Percentiles rank a stretch among this genome's conserved stretches.
phyloP scores from a whole-genome alignment of 106 monocot genomes.

The Triglochin maritima region DNA sequence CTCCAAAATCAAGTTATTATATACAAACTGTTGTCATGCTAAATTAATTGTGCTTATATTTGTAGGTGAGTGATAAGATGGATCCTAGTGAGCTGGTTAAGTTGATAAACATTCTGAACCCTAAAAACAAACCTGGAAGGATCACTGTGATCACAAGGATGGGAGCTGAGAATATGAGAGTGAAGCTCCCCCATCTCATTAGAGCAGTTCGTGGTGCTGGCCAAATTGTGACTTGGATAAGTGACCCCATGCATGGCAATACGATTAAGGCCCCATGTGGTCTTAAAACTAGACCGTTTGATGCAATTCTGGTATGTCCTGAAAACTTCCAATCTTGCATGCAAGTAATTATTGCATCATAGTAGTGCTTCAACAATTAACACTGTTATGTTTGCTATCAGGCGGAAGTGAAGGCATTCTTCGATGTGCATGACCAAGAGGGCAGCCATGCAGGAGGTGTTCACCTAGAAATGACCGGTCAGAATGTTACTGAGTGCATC shows the following conservation, averaged over 20 bases:
- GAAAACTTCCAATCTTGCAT: not conserved
- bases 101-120: slow-evolving; percentile 64
- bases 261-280: slow-evolving; percentile 86
- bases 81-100: slow-evolving; percentile 61
- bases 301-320: slow-evolving; percentile 32
- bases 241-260: slow-evolving; percentile 88
- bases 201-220: slow-evolving; percentile 73
- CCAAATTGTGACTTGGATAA: slow-evolving; percentile 75
- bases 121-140: slow-evolving; percentile 58
- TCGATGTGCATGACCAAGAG: slow-evolving; percentile 80
- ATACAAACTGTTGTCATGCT: not conserved
- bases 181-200: slow-evolving; percentile 77
- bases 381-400: slow-evolving; percentile 8
- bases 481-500: slow-evolving; percentile 82
- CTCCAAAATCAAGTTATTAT: not conserved
- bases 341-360: too few relatives aligned
- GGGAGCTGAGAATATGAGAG: slow-evolving; percentile 88
- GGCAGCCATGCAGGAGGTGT: slow-evolving; percentile 74
- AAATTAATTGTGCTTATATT: not conserved
- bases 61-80: slow-evolving; percentile 76
- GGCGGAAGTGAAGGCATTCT: slow-evolving; percentile 79
- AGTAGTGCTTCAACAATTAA: not conserved
- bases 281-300: slow-evolving; percentile 76
- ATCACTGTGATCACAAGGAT: slow-evolving; percentile 72
- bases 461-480: slow-evolving; percentile 83